Conservation (phyloP, 805 yeast genomes). For the Teunomyces lycoperdinae region DNA sequence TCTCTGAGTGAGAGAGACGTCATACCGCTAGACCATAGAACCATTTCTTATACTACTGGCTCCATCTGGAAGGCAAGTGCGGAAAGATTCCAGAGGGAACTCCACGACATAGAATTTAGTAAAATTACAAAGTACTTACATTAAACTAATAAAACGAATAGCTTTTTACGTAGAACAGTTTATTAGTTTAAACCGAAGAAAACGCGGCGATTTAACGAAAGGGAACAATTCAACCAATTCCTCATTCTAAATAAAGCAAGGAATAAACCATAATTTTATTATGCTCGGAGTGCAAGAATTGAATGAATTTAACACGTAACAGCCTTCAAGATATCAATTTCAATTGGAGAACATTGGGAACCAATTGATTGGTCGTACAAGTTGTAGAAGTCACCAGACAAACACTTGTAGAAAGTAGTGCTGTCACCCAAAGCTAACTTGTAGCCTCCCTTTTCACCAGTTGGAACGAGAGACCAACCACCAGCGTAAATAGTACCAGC, state of each 20-base stretch:
- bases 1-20: slow-evolving; percentile 19
- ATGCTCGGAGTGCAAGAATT: neutral
- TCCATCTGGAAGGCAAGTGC: neutral
- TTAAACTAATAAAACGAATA: neutral
- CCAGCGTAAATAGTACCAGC: slow-evolving; percentile 36
- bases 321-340: slow-evolving; percentile 14
- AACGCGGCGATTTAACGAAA: neutral
- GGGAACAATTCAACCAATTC: neutral
- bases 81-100: neutral
- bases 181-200: neutral
- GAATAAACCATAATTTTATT: slow-evolving; percentile 1
- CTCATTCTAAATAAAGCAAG: slow-evolving; percentile 1
- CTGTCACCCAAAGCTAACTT: slow-evolving; percentile 63
- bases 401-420: slow-evolving; percentile 68
- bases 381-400: slow-evolving; percentile 76
- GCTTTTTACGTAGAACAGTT: neutral
- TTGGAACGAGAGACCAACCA: slow-evolving; percentile 23
- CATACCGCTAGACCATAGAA: slow-evolving; percentile 21
- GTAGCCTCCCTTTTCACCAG: slow-evolving; percentile 35
- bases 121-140: neutral
- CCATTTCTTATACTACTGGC: slow-evolving; percentile 3
- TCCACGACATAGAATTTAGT: neutral
- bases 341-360: slow-evolving; percentile 49
- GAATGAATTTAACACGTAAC: slow-evolving; percentile 9
- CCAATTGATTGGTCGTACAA: slow-evolving; percentile 65